Base-by-base conservation (phyloP, 768 basidiomycete species). In the Hericium coralloides region DNA sequence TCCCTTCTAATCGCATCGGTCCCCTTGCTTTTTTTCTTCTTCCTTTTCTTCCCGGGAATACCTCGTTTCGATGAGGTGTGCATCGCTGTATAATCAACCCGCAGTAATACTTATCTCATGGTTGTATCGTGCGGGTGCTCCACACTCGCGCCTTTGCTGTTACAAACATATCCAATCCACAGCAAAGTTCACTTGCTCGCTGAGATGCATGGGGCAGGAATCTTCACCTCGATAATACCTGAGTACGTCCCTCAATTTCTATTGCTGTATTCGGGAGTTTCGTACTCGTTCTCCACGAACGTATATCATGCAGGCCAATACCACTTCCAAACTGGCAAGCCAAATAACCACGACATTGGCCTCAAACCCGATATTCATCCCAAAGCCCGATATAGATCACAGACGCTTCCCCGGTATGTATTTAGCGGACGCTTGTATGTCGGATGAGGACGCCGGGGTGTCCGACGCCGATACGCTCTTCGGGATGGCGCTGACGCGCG, bases 401-500 rank as follows among this genome's bases (percentile, higher is more conserved):
- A 45, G 8, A 20, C 18, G 43, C 20, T 45, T 45, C n/a, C n/a
- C 43, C 18, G 43, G n/a, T n/a, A 4, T 45, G 15, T 18, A n/a
- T n/a, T 45, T 45, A 20, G 43, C n/a, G n/a, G 43, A 20, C 7
- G 43, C 20, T 20, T 17, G 43, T 7, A 45, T 3, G 2, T 9
- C 20, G n/a, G 43, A 17, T 17, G 43, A 45, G 17, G 43, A 45
- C 6, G n/a, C 9, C 8, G 43, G 43, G 10, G 43, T 45, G 10
- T 31, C 31, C 43, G n/a, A n/a, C 20, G n/a, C 5, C 12, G 43
- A 45, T 17, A 45, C n/a, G n/a, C n/a, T 18, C 43, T 45, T 10
- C 43, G 20, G 17, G 8, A 15, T 17, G n/a, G 43, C 43, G 43
- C 20, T 45, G 15, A 45, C 20, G 20, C 58, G 49, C 23, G 68